A percentile compares a stretch with the other conserved stretches of the same genome.
Evolutionary conservation across 1,139 yeast species (phyloP).

Genomic region (Pichiaceae sp.): DNA sequence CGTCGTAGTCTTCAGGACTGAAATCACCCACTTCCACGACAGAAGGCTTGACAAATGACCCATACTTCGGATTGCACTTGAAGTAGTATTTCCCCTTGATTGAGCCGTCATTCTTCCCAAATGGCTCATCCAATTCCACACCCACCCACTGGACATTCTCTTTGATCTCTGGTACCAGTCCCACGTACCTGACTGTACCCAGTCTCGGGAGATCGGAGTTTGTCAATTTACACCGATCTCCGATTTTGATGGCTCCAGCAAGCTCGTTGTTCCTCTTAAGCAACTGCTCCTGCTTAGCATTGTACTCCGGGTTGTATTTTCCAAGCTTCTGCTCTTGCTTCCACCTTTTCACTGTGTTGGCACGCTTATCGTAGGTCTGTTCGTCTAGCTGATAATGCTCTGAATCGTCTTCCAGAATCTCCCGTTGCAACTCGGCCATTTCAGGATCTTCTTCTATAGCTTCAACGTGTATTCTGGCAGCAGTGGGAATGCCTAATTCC

Average conservation of each 20-base stretch:
- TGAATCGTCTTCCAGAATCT: slow-evolving; percentile 25
- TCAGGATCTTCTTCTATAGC: slow-evolving; percentile 48
- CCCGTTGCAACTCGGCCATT: slow-evolving; percentile 14
- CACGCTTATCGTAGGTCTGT: slow-evolving; percentile 54
- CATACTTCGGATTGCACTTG: slow-evolving; percentile 32
- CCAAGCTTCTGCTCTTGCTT: slow-evolving; percentile 62
- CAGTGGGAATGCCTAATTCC: neutral
- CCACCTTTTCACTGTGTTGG: slow-evolving; percentile 68
- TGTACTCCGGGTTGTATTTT: slow-evolving; percentile 53
- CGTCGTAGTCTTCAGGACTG: slow-evolving; percentile 30
- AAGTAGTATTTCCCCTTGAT: slow-evolving; percentile 56
- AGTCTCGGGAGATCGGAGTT: slow-evolving; percentile 34
- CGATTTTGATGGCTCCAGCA: slow-evolving; percentile 25
- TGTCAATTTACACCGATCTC: slow-evolving; percentile 26
- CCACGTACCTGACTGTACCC: slow-evolving; percentile 63
- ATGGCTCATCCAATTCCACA: slow-evolving; percentile 52
- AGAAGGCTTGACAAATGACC: slow-evolving; percentile 43
- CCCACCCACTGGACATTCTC: slow-evolving; percentile 59
- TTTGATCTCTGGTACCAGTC: slow-evolving; percentile 50
- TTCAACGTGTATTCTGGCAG: slow-evolving; percentile 37
- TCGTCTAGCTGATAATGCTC: slow-evolving; percentile 50
- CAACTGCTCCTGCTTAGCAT: slow-evolving; percentile 23
- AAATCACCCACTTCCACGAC: slow-evolving; percentile 45
- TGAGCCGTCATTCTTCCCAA: slow-evolving; percentile 77
- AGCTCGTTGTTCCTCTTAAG: slow-evolving; percentile 21